Conservation (phyloP, 352 stramenopile species). For the Globisporangium perplexum region DNA sequence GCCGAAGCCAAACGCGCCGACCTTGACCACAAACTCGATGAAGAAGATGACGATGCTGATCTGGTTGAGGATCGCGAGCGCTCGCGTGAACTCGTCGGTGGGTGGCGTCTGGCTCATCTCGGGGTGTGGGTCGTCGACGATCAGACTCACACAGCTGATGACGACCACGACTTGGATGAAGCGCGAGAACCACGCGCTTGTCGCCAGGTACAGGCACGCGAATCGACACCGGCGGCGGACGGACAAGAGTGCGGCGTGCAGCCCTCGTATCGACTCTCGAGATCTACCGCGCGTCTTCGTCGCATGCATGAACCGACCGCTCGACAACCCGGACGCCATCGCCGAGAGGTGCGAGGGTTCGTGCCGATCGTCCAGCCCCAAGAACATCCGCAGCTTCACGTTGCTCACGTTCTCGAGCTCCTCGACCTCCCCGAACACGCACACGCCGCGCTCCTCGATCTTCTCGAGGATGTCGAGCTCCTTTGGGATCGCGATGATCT, state of each 20-base stretch:
- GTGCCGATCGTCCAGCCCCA: constrained; percentile 52
- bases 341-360: background rate
- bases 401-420: constrained; percentile 79
- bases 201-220: constrained; percentile 23
- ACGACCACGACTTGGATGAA: constrained; percentile 68
- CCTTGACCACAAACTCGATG: constrained; percentile 59
- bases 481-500: constrained; percentile 79
- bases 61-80: constrained; percentile 32
- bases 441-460: constrained; percentile 73
- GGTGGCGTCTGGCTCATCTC: constrained; percentile 45
- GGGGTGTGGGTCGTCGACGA: constrained; percentile 68
- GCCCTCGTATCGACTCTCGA: too few species aligned
- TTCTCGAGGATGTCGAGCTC: constrained; percentile 80
- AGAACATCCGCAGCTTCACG: constrained; percentile 71
- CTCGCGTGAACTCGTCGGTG: constrained; percentile 23
- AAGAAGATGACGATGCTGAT: constrained; percentile 46
- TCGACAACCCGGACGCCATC: constrained; percentile 5
- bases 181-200: constrained; percentile 40
- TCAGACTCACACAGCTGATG: constrained; percentile 58
- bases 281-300: background rate
- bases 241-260: background rate
- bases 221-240: constrained; percentile 4
- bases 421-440: constrained; percentile 71
- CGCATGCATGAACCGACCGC: constrained; percentile 2
- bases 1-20: constrained; percentile 46